Percentiles rank a stretch among this genome's conserved stretches.
These are phyloP conservation scores for Xylariaceae sp. DNA, from an alignment of 2,329 filamentous ascomycete species.

Conservation along the genomic window DNA sequence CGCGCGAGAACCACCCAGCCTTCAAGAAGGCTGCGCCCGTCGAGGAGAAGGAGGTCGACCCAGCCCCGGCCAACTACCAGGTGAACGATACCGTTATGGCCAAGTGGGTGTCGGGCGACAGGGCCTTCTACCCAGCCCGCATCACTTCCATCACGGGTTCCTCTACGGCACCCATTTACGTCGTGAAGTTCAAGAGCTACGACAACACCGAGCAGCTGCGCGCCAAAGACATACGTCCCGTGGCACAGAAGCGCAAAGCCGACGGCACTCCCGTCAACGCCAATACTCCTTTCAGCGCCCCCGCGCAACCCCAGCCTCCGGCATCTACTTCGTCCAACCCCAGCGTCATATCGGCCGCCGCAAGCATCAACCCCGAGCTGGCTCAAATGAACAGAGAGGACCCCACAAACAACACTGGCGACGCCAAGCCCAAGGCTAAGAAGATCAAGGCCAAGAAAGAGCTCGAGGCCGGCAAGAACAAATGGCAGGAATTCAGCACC, in stretches of 20 bases:
- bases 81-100: slow-evolving; percentile 89
- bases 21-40: slow-evolving; percentile 56
- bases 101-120: slow-evolving; percentile 87
- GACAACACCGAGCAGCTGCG: slow-evolving; percentile 77
- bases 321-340: slow-evolving; percentile 35
- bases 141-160: slow-evolving; percentile 94
- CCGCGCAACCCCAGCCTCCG: slow-evolving; percentile 29
- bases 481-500: slow-evolving; percentile 89
- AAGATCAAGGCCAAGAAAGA: slow-evolving; percentile 90
- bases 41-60: slow-evolving; percentile 51
- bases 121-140: slow-evolving; percentile 83
- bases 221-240: slow-evolving; percentile 77
- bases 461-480: slow-evolving; percentile 83
- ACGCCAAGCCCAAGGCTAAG: slow-evolving; percentile 77
- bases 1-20: slow-evolving; percentile 74
- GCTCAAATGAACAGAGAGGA: slow-evolving; percentile 52
- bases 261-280: slow-evolving; percentile 63
- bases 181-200: slow-evolving; percentile 93
- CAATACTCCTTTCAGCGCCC: slow-evolving; percentile 31
- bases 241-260: slow-evolving; percentile 80
- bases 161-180: slow-evolving; percentile 84
- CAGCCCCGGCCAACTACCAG: slow-evolving; percentile 59
- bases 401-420: slow-evolving; percentile 58
- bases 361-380: slow-evolving; percentile 53
- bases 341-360: slow-evolving; percentile 53